Evolutionary conservation across 2,329 filamentous ascomycete species (phyloP).

Genomic region (Colletotrichum abscissum): DNA sequence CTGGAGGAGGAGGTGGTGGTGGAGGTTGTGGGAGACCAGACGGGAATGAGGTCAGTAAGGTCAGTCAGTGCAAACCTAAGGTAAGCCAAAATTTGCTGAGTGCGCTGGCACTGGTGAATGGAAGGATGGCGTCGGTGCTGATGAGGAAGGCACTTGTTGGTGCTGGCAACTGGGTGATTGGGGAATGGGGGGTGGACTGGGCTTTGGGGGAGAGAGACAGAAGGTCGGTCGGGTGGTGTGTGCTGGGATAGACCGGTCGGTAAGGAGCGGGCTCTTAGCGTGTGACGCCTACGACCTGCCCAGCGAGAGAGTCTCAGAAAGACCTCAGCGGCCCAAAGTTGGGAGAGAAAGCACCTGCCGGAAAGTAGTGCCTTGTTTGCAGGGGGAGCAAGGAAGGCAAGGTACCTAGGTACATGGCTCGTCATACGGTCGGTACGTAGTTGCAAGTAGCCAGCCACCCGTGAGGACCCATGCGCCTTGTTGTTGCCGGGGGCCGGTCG

Average conservation of each 20-base stretch:
- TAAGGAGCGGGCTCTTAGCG: slow-evolving; percentile 21
- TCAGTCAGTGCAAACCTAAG: slow-evolving; percentile 16
- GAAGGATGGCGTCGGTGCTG: background rate
- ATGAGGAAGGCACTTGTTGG: slow-evolving; percentile 11
- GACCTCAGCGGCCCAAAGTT: slow-evolving; percentile 13
- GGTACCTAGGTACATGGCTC: background rate
- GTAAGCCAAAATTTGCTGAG: slow-evolving; percentile 27
- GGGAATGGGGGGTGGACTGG: background rate
- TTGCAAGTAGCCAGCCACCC: background rate
- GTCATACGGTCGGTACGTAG: background rate
- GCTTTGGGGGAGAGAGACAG: background rate
- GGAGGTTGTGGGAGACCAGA: slow-evolving; percentile 31
- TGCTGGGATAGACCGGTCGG: slow-evolving; percentile 27
- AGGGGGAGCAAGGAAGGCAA: background rate
- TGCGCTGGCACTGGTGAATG: slow-evolving; percentile 24
- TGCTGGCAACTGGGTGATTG: background rate
- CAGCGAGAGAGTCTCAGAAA: slow-evolving; percentile 27
- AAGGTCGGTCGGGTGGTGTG: slow-evolving; percentile 8
- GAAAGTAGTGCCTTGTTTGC: slow-evolving; percentile 22
- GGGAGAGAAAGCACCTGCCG: slow-evolving; percentile 17
- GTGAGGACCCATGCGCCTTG: background rate
- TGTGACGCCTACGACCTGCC: slow-evolving; percentile 28
- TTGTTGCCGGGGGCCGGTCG: background rate
- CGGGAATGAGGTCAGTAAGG: slow-evolving; percentile 35
- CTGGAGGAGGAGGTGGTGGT: slow-evolving; percentile 8